Evolutionary conservation across 2,329 filamentous ascomycete genomes (phyloP), one percentile per base, ranked within the genome.

Genomic region (Curvularia eragrostidis): DNA sequence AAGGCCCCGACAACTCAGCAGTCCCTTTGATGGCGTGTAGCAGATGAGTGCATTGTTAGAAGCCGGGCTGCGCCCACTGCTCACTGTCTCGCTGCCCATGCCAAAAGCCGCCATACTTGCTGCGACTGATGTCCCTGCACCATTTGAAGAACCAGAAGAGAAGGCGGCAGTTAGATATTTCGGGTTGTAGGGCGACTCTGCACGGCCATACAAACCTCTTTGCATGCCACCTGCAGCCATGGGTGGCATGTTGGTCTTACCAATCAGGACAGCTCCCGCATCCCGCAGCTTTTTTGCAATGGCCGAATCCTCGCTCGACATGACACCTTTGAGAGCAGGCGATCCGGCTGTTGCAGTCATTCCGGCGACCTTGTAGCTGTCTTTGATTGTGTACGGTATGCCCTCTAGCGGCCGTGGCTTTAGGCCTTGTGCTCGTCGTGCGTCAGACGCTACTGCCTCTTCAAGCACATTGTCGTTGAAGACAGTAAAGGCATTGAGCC

Each of bases 181-280:
- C 0, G 67, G 53, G 49, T 86, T 86, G 63, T 87, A 87, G 0
- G 85, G 84, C 23, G 79, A 83, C 64, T 86, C 84, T 0, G 85
- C 82, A 2, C 84, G 77, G 0, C 85, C 84, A 58, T 85, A 85
- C 0, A 84, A 61, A 0, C 85, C 85, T 7, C 85, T 76, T 57
- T 86, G 84, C 79, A 85, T 85, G 0, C 85, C 85, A 0, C 84
- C 84, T 21, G 81, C 80, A 10, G 84, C 85, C 83, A 87, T 85
- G 0, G 85, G 81, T 0, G 83, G 85, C 81, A 87, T 85, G 54
- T 87, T 88, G 0, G 85, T 86, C 43, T 81, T 79, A 0, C 85
- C 85, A 0, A 86, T 73, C 19, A 85, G 69, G 0, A 86, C 74
- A 0, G 79, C 82, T 1, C 84, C 84, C 1, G 82, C 81, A 26